Evolutionary conservation across 495 filamentous ascomycete genomes (phyloP).

Genomic region (Penicillium egyptiacum): DNA sequence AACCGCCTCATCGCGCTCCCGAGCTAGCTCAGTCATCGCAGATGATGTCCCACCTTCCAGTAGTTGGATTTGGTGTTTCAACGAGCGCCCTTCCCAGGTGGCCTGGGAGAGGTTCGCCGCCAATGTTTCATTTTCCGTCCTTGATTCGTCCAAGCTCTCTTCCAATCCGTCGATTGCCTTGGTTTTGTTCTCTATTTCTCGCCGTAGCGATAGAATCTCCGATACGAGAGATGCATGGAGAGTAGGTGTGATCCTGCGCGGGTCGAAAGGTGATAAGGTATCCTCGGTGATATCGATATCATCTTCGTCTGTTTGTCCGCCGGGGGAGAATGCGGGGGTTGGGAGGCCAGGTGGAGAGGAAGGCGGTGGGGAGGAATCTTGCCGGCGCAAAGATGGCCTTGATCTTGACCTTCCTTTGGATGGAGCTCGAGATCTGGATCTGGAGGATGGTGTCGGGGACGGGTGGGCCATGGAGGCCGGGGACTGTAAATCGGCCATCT

Average conservation of each 20-base stretch:
- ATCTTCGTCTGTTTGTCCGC: constrained; percentile 49
- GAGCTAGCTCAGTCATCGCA: constrained; percentile 75
- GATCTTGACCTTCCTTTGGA: constrained; percentile 47
- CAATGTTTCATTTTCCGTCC: constrained; percentile 71
- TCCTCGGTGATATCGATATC: constrained; percentile 68
- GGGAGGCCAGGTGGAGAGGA: constrained; percentile 64
- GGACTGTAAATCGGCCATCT: constrained; percentile 31
- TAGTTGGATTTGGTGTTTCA: constrained; percentile 80
- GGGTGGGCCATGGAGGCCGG: constrained; percentile 34
- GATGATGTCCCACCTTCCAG: constrained; percentile 85
- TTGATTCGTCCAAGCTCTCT: constrained; percentile 64
- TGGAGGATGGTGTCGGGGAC: constrained; percentile 66
- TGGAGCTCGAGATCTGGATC: constrained; percentile 56
- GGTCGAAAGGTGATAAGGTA: constrained; percentile 76
- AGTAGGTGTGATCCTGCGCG: constrained; percentile 89
- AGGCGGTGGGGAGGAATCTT: constrained; percentile 61
- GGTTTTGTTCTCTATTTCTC: constrained; percentile 86
- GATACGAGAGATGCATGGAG: constrained; percentile 93
- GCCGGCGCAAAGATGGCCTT: constrained; percentile 51
- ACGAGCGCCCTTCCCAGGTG: constrained; percentile 71
- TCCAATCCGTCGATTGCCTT: constrained; percentile 84
- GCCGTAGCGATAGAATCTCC: constrained; percentile 82
- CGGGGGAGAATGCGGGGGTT: constrained; percentile 41
- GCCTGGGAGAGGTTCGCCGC: constrained; percentile 58
- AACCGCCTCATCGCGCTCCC: constrained; percentile 83